Evolutionary conservation across 305 asterid genomes (phyloP).

Genomic region (Fraxinus nigra): DNA sequence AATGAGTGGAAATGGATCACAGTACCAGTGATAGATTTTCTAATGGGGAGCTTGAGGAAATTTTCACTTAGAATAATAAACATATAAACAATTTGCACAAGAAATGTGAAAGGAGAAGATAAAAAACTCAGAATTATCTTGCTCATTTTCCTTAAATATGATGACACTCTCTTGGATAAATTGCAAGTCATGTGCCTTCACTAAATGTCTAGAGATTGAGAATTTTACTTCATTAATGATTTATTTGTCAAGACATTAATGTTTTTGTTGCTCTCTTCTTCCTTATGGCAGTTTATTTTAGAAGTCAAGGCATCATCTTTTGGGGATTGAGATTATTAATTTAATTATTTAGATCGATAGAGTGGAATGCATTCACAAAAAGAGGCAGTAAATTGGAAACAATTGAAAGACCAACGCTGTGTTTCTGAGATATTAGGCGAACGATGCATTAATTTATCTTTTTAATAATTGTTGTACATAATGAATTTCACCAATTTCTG

Average conservation of each 20-base stretch:
- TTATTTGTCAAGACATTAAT: not conserved
- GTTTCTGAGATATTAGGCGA: not conserved
- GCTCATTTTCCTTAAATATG: not conserved
- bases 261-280: not conserved
- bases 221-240: not conserved
- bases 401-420: not conserved
- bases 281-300: not conserved
- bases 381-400: not conserved
- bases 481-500: not conserved
- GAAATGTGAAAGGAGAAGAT: not conserved
- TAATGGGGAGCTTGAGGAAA: not conserved
- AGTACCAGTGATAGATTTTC: not conserved
- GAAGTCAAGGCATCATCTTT: not conserved
- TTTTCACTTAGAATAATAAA: not conserved
- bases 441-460: not conserved
- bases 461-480: not conserved
- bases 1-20: not conserved
- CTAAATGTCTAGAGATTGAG: not conserved
- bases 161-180: not conserved
- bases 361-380: not conserved
- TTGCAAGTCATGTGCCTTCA: not conserved
- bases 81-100: not conserved
- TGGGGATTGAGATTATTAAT: not conserved
- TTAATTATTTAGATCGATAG: not conserved
- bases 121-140: not conserved